phyloP scores from a whole-genome alignment of 148 eudicot species.

The Euryodendron excelsum region DNA sequence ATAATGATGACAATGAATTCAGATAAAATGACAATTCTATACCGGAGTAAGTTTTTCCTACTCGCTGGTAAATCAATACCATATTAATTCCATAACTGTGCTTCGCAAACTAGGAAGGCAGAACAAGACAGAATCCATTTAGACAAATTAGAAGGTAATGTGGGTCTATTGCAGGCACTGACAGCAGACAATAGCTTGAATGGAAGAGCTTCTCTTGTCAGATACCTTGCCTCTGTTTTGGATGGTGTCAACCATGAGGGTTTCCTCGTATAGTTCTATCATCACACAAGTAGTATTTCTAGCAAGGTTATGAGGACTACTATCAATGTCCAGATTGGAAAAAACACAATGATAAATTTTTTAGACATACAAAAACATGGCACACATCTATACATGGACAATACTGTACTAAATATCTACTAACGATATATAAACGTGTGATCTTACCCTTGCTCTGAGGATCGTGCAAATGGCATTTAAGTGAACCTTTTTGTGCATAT shows the following conservation, averaged over 20 bases:
- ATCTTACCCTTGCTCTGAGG: constrained; percentile 76
- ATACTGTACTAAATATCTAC: background rate
- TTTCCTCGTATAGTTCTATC: too few species aligned
- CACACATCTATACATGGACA: background rate
- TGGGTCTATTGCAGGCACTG: too few species aligned
- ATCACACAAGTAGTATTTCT: too few species aligned
- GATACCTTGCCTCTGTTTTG: too few species aligned
- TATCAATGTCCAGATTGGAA: background rate
- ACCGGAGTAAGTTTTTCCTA: background rate
- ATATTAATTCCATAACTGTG: too few species aligned
- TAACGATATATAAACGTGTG: background rate
- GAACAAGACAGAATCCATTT: background rate
- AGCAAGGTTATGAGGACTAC: background rate
- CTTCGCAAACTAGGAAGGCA: too few species aligned
- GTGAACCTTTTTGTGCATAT: constrained; percentile 87
- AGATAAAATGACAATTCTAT: background rate
- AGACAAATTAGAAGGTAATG: background rate
- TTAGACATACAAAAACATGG: background rate
- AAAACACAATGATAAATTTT: background rate
- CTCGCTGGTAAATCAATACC: background rate
- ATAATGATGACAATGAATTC: background rate
- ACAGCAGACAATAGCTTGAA: too few species aligned
- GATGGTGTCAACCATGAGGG: too few species aligned
- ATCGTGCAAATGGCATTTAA: constrained; percentile 79
- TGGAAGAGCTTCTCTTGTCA: too few species aligned